Evolutionary conservation across 192 early-diverging fungal species (phyloP).

Genomic region (Entomortierella parvispora): DNA sequence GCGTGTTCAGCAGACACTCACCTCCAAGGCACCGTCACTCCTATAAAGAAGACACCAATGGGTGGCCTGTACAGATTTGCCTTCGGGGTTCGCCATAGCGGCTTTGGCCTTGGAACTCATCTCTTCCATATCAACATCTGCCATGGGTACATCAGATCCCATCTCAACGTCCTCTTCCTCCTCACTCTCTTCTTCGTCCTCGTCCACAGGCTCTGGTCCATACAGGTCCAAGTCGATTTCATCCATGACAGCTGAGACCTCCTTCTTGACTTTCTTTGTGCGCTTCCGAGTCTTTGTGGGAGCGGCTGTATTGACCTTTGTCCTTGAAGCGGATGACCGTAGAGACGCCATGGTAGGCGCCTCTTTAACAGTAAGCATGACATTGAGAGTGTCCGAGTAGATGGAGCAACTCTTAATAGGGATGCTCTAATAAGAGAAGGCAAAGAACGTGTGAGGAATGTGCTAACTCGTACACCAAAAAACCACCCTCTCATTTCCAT

Average conservation of each 20-base stretch:
- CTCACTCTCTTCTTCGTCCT: slow-evolving; percentile 59
- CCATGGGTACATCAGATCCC: slow-evolving; percentile 43
- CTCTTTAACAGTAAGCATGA: slow-evolving; percentile 36
- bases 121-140: slow-evolving; percentile 39
- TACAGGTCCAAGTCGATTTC: slow-evolving; percentile 50
- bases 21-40: slow-evolving; percentile 72
- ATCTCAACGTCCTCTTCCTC: slow-evolving; percentile 64
- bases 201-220: slow-evolving; percentile 37
- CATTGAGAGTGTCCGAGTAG: slow-evolving; percentile 30
- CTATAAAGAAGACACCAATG: slow-evolving; percentile 76
- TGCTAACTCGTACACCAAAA: no score
- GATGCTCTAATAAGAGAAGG: slow-evolving; percentile 1
- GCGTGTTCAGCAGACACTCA: no score
- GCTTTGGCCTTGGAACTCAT: slow-evolving; percentile 30
- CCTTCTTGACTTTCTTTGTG: slow-evolving; percentile 34
- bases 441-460: background rate
- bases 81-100: slow-evolving; percentile 44
- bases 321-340: slow-evolving; percentile 9
- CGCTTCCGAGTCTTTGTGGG: slow-evolving; percentile 9
- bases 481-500: no score
- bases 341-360: slow-evolving; percentile 45
- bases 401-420: slow-evolving; percentile 49
- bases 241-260: slow-evolving; percentile 18
- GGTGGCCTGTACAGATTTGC: slow-evolving; percentile 46
- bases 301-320: background rate